Evolutionary conservation across 129 eudicot species (phyloP).

Genomic region (Tagetes patula): DNA sequence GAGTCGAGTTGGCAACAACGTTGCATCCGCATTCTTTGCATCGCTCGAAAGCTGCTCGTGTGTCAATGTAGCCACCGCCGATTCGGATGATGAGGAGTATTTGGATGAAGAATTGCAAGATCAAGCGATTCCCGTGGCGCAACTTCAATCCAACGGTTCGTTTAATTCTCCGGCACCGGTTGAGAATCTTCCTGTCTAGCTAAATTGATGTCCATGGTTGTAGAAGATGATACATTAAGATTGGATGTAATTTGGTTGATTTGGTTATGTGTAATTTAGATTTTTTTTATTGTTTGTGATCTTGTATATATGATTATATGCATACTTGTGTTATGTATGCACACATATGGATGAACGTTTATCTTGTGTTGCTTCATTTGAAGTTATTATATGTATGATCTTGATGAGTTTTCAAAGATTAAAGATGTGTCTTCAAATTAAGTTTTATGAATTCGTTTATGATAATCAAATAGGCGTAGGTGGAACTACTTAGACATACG

Average conservation of each 20-base stretch:
- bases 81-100: slow-evolving; percentile 62
- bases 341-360: not conserved
- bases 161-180: slow-evolving; percentile 31
- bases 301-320: not conserved
- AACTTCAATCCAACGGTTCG: slow-evolving; percentile 33
- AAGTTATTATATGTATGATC: too few species aligned
- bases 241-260: not conserved
- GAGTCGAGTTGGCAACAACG: slow-evolving; percentile 66
- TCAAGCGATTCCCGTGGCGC: slow-evolving; percentile 65
- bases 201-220: slow-evolving; percentile 24
- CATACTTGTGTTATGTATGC: not conserved
- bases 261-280: not conserved
- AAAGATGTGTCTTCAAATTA: too few species aligned
- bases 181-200: slow-evolving; percentile 75
- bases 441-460: too few species aligned
- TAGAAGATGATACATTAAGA: not conserved
- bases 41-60: slow-evolving; percentile 89
- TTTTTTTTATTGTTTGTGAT: not conserved
- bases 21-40: slow-evolving; percentile 83
- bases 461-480: too few species aligned
- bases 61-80: slow-evolving; percentile 74
- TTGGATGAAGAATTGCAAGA: slow-evolving; percentile 60
- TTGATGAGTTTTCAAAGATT: too few species aligned
- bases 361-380: not conserved
- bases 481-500: too few species aligned